phyloP scores from a whole-genome alignment of 352 stramenopile species.

The Blastocystis sp. region DNA sequence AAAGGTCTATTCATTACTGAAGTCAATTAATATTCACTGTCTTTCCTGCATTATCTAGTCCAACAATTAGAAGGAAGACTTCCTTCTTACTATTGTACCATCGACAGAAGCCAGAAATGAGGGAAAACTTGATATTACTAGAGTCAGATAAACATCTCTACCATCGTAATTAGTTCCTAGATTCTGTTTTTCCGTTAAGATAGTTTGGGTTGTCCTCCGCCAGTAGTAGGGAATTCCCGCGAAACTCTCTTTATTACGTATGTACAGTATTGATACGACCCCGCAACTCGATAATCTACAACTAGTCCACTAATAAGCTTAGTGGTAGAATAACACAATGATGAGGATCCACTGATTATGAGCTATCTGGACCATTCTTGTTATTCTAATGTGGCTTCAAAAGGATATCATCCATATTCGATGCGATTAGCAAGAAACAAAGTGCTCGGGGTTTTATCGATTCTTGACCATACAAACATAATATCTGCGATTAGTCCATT shows the following conservation, averaged over 20 bases:
- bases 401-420: not conserved
- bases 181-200: too few relatives aligned
- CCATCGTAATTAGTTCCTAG: too few relatives aligned
- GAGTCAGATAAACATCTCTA: not conserved
- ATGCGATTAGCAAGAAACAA: not conserved
- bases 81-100: constrained; percentile 83
- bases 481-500: not conserved
- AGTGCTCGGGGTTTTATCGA: constrained; percentile 52
- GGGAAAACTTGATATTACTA: constrained; percentile 74
- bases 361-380: too few relatives aligned
- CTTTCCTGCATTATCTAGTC: constrained; percentile 86
- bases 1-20: constrained; percentile 74
- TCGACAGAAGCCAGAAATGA: constrained; percentile 78
- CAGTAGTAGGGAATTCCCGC: too few relatives aligned
- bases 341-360: too few relatives aligned
- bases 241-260: too few relatives aligned
- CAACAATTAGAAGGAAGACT: constrained; percentile 85
- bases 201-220: too few relatives aligned
- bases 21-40: constrained; percentile 70
- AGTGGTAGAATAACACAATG: too few relatives aligned
- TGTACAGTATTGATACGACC: too few relatives aligned
- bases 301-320: too few relatives aligned
- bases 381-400: not conserved
- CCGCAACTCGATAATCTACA: too few relatives aligned
- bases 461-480: constrained; percentile 44